Percentiles rank a stretch among this genome's conserved stretches.
These are phyloP conservation scores for Myxozyma lipomycoides DNA, from an alignment of 805 yeast genomes.

Conservation along the genomic window DNA sequence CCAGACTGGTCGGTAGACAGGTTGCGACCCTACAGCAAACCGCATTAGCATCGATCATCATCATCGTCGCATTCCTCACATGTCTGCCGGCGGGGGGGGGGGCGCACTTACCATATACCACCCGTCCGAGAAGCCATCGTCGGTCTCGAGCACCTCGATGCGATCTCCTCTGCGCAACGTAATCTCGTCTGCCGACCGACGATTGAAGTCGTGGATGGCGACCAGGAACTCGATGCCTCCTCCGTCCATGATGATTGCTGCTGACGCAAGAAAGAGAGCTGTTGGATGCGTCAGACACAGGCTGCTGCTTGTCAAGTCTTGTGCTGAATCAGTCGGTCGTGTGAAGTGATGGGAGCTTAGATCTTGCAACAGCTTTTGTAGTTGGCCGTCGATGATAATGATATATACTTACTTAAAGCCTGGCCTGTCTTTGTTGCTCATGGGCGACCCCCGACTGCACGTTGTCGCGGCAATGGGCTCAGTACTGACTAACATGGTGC, in stretches of 20 bases:
- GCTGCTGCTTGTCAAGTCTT: too few species aligned
- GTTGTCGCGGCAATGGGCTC: too few species aligned
- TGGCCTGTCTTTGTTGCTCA: too few species aligned
- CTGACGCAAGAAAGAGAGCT: background rate
- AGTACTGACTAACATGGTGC: too few species aligned
- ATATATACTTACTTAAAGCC: too few species aligned
- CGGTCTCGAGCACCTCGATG: conserved; percentile 86
- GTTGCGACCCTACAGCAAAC: conserved; percentile 55
- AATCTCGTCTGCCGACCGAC: conserved; percentile 87
- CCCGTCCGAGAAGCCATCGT: conserved; percentile 89
- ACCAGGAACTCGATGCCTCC: conserved; percentile 31
- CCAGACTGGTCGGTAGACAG: conserved; percentile 72
- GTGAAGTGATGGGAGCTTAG: too few species aligned
- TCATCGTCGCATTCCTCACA: background rate
- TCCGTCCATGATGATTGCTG: background rate
- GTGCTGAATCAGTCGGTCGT: too few species aligned
- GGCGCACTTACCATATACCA: conserved; percentile 66
- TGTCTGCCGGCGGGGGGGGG: too few species aligned
- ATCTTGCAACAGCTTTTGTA: too few species aligned
- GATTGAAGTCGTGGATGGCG: conserved; percentile 81
- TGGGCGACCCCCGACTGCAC: too few species aligned
- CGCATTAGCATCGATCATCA: background rate
- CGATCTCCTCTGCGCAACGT: conserved; percentile 76
- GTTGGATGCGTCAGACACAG: too few species aligned
- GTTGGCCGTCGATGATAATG: too few species aligned